Conservation (phyloP, 1,284 basidiomycete genomes). For the Kalmanozyma brasiliensis region DNA sequence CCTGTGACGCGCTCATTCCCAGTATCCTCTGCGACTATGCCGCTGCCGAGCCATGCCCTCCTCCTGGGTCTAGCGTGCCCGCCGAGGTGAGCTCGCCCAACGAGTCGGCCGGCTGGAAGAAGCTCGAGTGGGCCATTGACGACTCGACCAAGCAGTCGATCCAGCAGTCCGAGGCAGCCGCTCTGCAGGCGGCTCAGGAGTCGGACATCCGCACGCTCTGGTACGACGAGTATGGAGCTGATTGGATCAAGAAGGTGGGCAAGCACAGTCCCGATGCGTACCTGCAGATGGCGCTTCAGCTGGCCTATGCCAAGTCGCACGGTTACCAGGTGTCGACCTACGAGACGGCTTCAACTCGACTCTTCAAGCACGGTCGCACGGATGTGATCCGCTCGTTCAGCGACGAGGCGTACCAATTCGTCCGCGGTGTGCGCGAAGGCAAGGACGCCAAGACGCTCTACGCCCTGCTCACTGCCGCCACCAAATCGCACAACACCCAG, state of each 20-base stretch:
- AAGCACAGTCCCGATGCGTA: constrained; percentile 87
- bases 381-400: constrained; percentile 88
- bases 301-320: constrained; percentile 87
- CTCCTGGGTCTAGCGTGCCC: constrained; percentile 43
- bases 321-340: constrained; percentile 88
- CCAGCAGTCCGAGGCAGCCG: constrained; percentile 74
- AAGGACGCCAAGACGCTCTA: constrained; percentile 72
- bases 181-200: constrained; percentile 76
- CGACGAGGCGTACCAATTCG: constrained; percentile 80
- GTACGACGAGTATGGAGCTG: constrained; percentile 85
- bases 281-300: constrained; percentile 91
- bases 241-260: constrained; percentile 89
- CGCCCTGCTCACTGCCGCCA: constrained; percentile 76
- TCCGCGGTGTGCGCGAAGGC: constrained; percentile 79
- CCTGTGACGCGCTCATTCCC: constrained; percentile 89
- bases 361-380: constrained; percentile 89
- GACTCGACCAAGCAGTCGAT: constrained; percentile 75
- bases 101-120: constrained; percentile 72
- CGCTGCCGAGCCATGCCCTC: constrained; percentile 72
- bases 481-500: constrained; percentile 78
- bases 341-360: constrained; percentile 91
- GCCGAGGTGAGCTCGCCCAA: constrained; percentile 49
- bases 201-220: constrained; percentile 86
- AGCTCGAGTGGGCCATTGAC: constrained; percentile 82
- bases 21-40: constrained; percentile 89